phyloP scores from a whole-genome alignment of 805 yeast species.

The Scheffersomyces coipomensis region DNA sequence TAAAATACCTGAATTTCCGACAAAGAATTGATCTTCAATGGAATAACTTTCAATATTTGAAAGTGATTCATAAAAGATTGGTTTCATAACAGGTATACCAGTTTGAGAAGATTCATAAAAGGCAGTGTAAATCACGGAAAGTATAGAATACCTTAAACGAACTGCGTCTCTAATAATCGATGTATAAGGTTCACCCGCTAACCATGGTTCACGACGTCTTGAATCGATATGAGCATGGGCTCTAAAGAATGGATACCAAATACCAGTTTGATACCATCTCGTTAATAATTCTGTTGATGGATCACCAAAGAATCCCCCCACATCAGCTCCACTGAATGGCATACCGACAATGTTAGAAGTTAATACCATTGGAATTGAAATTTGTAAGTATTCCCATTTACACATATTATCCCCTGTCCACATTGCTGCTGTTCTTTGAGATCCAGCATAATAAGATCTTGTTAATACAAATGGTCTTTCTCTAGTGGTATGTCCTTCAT shows the following conservation, averaged over 20 bases:
- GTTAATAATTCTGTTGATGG: constrained; percentile 78
- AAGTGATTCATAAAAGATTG: constrained; percentile 60
- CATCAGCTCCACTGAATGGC: constrained; percentile 96
- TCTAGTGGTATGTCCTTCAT: constrained; percentile 33
- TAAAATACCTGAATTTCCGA: constrained; percentile 69
- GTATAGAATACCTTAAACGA: constrained; percentile 65
- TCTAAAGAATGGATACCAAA: constrained; percentile 94
- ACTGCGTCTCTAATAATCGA: constrained; percentile 68
- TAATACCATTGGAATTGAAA: constrained; percentile 84
- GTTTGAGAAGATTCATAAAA: constrained; percentile 60
- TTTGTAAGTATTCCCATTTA: constrained; percentile 80
- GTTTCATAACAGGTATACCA: constrained; percentile 73
- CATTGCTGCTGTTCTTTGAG: constrained; percentile 87
- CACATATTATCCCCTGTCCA: constrained; percentile 99
- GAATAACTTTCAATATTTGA: constrained; percentile 45
- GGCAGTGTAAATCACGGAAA: constrained; percentile 79
- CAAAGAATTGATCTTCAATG: constrained; percentile 79
- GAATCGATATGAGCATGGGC: constrained; percentile 97
- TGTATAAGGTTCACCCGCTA: constrained; percentile 73
- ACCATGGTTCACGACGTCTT: constrained; percentile 89
- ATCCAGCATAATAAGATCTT: constrained; percentile 84
- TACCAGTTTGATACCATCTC: constrained; percentile 96
- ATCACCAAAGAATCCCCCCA: constrained; percentile 94
- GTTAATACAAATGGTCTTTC: constrained; percentile 86
- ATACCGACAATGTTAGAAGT: constrained; percentile 79